A percentile compares a stretch with the other conserved stretches of the same genome.
Evolutionary conservation across 208 protist genomes (phyloP).

Genomic region (Leishmania guyanensis): DNA sequence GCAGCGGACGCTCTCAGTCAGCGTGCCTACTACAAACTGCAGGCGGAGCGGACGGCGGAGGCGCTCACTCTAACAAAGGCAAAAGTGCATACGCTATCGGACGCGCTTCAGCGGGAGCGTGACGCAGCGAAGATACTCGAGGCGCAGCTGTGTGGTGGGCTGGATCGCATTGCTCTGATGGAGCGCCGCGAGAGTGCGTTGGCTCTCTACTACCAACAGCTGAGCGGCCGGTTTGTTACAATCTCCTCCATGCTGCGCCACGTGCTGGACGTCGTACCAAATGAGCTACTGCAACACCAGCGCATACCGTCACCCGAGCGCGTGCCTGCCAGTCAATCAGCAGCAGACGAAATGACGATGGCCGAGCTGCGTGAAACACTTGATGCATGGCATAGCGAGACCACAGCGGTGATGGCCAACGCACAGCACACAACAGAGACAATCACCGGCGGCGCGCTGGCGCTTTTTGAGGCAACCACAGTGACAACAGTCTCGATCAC

Average conservation of each 20-base stretch:
- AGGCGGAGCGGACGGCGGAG: slow-evolving; percentile 42
- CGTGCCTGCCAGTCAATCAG: neutral
- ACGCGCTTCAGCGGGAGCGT: slow-evolving; percentile 37
- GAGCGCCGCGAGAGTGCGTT: slow-evolving; percentile 22
- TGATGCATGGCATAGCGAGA: slow-evolving; percentile 16
- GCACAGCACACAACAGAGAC: neutral
- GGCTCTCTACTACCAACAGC: slow-evolving; percentile 40
- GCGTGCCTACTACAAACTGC: slow-evolving; percentile 72
- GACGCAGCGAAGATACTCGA: slow-evolving; percentile 26
- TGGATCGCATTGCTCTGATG: slow-evolving; percentile 43
- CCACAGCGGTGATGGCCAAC: neutral
- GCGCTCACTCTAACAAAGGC: slow-evolving; percentile 24
- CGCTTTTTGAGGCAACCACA: neutral
- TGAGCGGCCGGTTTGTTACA: slow-evolving; percentile 44
- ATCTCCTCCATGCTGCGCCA: slow-evolving; percentile 49
- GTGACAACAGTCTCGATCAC: neutral
- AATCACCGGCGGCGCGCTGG: neutral
- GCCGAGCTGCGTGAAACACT: slow-evolving; percentile 22
- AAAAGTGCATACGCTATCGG: slow-evolving; percentile 29
- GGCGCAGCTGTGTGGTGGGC: slow-evolving; percentile 35
- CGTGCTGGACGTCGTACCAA: slow-evolving; percentile 35
- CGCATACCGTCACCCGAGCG: slow-evolving; percentile 19
- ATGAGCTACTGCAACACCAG: slow-evolving; percentile 6
- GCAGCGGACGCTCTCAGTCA: slow-evolving; percentile 43
- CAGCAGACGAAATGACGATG: slow-evolving; percentile 5